Evolutionary conservation across 768 basidiomycete genomes (phyloP), one percentile per base, ranked within the genome.

Genomic region (Boletus sp.): DNA sequence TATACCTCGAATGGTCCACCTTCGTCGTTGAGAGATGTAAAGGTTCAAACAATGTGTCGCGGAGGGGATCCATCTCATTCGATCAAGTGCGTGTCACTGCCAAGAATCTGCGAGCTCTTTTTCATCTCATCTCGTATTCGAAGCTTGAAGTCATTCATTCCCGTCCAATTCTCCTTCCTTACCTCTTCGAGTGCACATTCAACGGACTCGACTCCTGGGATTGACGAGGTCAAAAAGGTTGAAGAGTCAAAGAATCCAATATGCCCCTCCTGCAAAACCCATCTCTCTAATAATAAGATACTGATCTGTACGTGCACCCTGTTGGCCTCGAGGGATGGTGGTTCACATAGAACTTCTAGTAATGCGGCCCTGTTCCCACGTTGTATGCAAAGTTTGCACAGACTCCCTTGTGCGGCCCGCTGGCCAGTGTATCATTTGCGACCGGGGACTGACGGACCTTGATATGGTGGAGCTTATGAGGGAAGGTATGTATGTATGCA

Each of bases 381-480:
- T 98, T 29, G 80, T 87, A 1, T 99, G 97, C 72, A 88, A 90
- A 65, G 89, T 86, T 7, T 98, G 97, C 70, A 85, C 85, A 3
- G 93, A 98, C 50, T 85, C 90, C 3, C 84, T 98, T 40, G 87
- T 94, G 17, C 82, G 81, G 30, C 83, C 88, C 0, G 72, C 83
- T 7, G 83, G 83, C 62, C 88, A 91, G 63, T 99, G 97, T 66
- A 82, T 94, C 13, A 86, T 90, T 9, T 99, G 97, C 66, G 93
- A 95, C 59, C 79, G 74, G 15, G 64, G 67, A 57, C 64, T 93
- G 23, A 76, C 74, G 42, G 83, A 87, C 32, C 80, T 81, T 62
- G 92, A 93, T 49, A 80, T 93, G 27, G 81, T 97, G 44, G 87
- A 91, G 66, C 70, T 98, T 38, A 86, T 85, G 65, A 81, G 95